Conservation (phyloP, 108 stramenopile genomes). For the Skeletonema potamos region DNA sequence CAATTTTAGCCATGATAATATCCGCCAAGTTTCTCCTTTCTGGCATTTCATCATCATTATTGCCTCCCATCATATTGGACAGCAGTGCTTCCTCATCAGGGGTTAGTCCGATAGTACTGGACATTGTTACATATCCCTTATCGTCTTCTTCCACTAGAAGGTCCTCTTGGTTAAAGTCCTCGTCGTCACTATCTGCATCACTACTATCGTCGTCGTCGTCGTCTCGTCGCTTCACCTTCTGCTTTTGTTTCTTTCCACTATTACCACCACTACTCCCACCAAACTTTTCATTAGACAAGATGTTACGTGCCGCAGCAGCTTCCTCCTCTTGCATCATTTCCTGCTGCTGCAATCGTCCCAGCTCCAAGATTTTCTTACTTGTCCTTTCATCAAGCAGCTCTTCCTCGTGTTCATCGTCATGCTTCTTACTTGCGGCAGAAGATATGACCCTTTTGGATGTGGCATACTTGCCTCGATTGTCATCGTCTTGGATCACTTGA, state of each 20-base stretch:
- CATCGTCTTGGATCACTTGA: slow-evolving; percentile 80
- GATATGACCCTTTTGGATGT: slow-evolving; percentile 28
- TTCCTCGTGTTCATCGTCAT: slow-evolving; percentile 35
- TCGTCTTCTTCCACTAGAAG: slow-evolving; percentile 65
- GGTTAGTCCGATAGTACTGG: slow-evolving; percentile 59
- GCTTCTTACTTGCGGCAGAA: neutral
- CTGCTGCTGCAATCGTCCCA: slow-evolving; percentile 66
- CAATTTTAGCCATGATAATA: slow-evolving; percentile 97
- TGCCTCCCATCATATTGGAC: slow-evolving; percentile 73
- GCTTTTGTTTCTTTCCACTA: neutral
- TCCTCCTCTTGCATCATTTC: slow-evolving; percentile 67
- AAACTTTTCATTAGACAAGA: slow-evolving; percentile 1
- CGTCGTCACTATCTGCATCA: slow-evolving; percentile 69
- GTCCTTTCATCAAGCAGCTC: slow-evolving; percentile 69
- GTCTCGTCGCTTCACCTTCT: slow-evolving; percentile 11
- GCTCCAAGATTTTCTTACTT: slow-evolving; percentile 59
- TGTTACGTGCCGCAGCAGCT: neutral
- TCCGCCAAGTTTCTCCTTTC: slow-evolving; percentile 87
- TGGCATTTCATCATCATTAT: slow-evolving; percentile 35
- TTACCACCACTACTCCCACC: neutral
- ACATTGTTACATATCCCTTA: slow-evolving; percentile 70
- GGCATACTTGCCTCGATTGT: slow-evolving; percentile 69
- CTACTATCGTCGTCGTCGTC: slow-evolving; percentile 64
- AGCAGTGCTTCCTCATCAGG: slow-evolving; percentile 81
- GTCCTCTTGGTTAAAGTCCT: slow-evolving; percentile 74